phyloP scores from a whole-genome alignment of 257 asterid genomes.

The Datura wrightii region DNA sequence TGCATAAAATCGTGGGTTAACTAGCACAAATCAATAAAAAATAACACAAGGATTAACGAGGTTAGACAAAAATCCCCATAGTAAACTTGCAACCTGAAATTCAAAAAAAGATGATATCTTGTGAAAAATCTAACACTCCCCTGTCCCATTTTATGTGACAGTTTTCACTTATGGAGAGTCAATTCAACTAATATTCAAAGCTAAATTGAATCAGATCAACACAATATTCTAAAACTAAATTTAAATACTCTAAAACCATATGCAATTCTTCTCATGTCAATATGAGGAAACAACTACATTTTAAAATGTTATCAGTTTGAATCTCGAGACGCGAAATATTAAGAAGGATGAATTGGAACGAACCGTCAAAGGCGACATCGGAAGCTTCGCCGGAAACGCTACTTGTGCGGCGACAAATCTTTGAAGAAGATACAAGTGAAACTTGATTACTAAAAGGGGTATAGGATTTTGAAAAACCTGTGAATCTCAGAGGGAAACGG shows the following conservation, averaged over 20 bases:
- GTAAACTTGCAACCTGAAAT: background rate
- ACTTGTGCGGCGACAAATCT: background rate
- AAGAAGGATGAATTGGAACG: background rate
- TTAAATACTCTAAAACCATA: background rate
- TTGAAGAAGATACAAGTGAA: constrained; percentile 7
- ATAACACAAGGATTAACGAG: background rate
- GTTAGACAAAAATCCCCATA: background rate
- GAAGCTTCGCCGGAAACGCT: constrained; percentile 20
- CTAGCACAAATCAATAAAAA: background rate
- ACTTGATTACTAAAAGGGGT: background rate
- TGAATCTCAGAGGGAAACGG: background rate
- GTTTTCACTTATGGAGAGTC: background rate
- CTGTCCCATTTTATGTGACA: background rate
- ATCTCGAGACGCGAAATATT: background rate
- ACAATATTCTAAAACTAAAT: background rate
- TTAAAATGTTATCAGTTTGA: background rate
- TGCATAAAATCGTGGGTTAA: background rate
- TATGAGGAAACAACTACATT: background rate
- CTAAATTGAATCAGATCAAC: background rate
- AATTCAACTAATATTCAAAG: background rate
- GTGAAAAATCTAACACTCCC: background rate
- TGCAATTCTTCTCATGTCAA: background rate
- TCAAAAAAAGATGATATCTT: background rate
- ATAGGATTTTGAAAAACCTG: background rate
- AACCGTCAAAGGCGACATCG: constrained; percentile 16